phyloP scores from a whole-genome alignment of 805 yeast genomes.

The Sungouiozyma ichnusensis region DNA sequence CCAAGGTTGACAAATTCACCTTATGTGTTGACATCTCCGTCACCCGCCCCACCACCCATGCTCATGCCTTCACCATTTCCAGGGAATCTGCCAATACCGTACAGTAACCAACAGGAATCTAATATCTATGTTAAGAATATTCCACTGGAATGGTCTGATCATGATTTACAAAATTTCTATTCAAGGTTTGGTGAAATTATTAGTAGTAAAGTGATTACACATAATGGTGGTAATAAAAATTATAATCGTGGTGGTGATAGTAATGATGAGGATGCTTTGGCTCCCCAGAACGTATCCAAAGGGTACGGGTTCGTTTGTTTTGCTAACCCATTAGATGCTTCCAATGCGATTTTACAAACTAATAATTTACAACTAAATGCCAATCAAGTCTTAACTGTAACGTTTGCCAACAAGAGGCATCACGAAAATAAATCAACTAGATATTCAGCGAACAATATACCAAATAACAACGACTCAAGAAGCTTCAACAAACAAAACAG shows the following conservation, averaged over 20 bases:
- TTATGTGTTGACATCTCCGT: not conserved
- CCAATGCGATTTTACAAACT: slow-evolving; percentile 52
- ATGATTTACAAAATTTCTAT: slow-evolving; percentile 37
- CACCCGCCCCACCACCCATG: slow-evolving; percentile 6
- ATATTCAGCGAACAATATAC: too few species aligned
- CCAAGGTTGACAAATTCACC: not conserved
- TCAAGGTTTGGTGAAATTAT: slow-evolving; percentile 40
- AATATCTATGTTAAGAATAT: slow-evolving; percentile 63
- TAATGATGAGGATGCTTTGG: slow-evolving; percentile 1
- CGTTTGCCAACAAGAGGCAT: slow-evolving; percentile 51
- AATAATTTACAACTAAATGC: slow-evolving; percentile 29
- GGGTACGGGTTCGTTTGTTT: slow-evolving; percentile 81
- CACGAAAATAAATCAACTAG: slow-evolving; percentile 4
- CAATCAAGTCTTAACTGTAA: slow-evolving; percentile 52
- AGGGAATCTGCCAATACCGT: slow-evolving; percentile 24
- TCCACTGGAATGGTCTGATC: slow-evolving; percentile 45
- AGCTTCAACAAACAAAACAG: not conserved
- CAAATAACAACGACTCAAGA: too few species aligned
- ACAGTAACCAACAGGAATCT: slow-evolving; percentile 48
- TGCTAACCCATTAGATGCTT: slow-evolving; percentile 54
- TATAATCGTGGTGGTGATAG: slow-evolving; percentile 2
- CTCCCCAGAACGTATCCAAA: slow-evolving; percentile 32
- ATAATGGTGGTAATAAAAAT: slow-evolving; percentile 21
- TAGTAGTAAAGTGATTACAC: slow-evolving; percentile 47
- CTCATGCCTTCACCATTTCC: slow-evolving; percentile 4